Percentiles rank a stretch among this genome's conserved stretches.
phyloP scores from a whole-genome alignment of 441 rosid species.

The Capsella rubella region DNA sequence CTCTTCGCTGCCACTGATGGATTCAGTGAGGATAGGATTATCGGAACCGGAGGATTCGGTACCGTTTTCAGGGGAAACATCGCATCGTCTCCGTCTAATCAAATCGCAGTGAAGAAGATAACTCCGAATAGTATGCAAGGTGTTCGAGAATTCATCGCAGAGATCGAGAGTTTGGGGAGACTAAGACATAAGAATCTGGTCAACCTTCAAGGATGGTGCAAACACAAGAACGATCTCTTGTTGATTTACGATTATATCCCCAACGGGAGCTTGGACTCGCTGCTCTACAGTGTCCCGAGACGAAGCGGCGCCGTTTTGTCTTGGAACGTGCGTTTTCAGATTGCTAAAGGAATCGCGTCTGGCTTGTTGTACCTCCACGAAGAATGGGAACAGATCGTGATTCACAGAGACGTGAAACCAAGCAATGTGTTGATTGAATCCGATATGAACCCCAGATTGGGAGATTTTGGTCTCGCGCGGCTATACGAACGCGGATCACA shows the following conservation, averaged over 20 bases:
- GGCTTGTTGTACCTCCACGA: constrained; percentile 77
- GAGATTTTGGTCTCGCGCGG: constrained; percentile 64
- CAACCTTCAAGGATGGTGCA: constrained; percentile 86
- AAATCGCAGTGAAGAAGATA: constrained; percentile 75
- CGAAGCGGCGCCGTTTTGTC: constrained; percentile 40
- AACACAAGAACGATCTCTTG: constrained; percentile 62
- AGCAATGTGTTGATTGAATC: constrained; percentile 58
- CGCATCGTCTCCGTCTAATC: constrained; percentile 44
- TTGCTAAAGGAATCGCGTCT: constrained; percentile 64
- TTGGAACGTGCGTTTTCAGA: constrained; percentile 64
- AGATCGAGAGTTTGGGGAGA: constrained; percentile 79
- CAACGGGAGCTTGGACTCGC: constrained; percentile 70
- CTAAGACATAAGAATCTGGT: constrained; percentile 74
- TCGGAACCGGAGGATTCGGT: constrained; percentile 87
- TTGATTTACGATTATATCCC: constrained; percentile 72
- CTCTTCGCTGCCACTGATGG: constrained; percentile 70
- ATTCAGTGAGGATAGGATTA: constrained; percentile 59
- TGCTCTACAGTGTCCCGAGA: constrained; percentile 47
- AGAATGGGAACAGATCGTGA: constrained; percentile 64
- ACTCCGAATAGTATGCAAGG: constrained; percentile 69
- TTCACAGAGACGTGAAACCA: constrained; percentile 61
- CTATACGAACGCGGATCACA: constrained; percentile 52
- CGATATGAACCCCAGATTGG: constrained; percentile 52
- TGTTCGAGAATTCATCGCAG: constrained; percentile 75
- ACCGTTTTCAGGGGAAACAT: constrained; percentile 66